Percentiles rank a stretch among this genome's conserved stretches.
Conservation (phyloP, 1,139 yeast genomes). For the Candida neerlandica region DNA sequence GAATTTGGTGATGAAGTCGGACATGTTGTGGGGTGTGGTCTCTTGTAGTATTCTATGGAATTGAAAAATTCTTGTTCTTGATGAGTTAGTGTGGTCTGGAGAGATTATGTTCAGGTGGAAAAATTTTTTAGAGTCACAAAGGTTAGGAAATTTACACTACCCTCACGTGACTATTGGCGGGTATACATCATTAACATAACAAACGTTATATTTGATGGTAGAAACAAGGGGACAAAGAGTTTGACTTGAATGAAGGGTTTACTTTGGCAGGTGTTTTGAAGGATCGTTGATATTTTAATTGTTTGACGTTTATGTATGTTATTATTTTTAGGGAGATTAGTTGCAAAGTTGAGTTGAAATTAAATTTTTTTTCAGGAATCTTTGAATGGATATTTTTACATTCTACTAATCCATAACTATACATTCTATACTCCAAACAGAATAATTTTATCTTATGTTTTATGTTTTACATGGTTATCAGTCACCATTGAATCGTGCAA, state of each 20-base stretch:
- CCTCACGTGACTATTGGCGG: background rate
- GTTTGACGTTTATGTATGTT: background rate
- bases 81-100: background rate
- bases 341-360: background rate
- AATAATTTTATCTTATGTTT: no score
- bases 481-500: no score
- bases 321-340: background rate
- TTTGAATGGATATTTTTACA: no score
- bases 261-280: background rate
- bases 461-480: no score
- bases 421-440: no score
- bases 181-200: background rate
- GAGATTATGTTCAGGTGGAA: background rate
- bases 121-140: background rate
- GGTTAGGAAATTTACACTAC: background rate
- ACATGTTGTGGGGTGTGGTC: constrained; percentile 27
- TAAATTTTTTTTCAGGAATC: background rate
- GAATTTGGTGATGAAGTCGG: constrained; percentile 46
- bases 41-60: background rate
- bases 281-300: background rate
- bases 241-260: no score
- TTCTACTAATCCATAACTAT: no score
- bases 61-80: constrained; percentile 2
- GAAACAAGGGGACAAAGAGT: no score
- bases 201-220: background rate